These are phyloP conservation scores for Acanthamoeba royreba DNA, from an alignment of 208 protist genomes.

Conservation along the genomic window DNA sequence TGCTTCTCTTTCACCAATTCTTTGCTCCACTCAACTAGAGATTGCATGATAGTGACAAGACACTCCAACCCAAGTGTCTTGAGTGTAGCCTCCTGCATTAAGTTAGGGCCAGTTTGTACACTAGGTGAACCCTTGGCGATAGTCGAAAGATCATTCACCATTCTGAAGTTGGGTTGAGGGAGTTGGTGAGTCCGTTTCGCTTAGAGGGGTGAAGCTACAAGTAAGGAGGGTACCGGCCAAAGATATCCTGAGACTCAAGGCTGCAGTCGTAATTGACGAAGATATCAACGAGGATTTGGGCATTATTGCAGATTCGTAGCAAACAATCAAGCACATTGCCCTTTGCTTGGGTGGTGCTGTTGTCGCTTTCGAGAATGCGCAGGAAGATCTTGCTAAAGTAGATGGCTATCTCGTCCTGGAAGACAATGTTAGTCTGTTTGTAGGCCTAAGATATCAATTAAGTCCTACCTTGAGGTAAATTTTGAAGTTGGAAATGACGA, in stretches of 20 bases:
- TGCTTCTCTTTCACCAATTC: conserved; percentile 59
- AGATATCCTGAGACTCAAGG: conserved; percentile 89
- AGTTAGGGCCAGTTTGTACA: conserved; percentile 33
- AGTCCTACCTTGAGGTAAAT: conserved; percentile 83
- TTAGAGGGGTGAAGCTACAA: conserved; percentile 71
- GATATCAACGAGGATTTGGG: conserved; percentile 91
- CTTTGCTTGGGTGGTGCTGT: conserved; percentile 87
- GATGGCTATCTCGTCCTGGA: conserved; percentile 85
- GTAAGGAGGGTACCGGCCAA: conserved; percentile 85
- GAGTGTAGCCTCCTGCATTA: conserved; percentile 64
- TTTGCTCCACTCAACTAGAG: conserved; percentile 78
- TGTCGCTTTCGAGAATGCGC: conserved; percentile 86
- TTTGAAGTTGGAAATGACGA: conserved; percentile 87
- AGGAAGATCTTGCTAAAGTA: conserved; percentile 93
- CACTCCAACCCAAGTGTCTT: conserved; percentile 78
- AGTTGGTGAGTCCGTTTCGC: neutral
- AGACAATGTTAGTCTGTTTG: no score
- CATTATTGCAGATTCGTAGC: conserved; percentile 77
- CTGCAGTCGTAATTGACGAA: conserved; percentile 99
- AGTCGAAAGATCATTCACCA: conserved; percentile 87
- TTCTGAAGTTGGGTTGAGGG: conserved; percentile 86
- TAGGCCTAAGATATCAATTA: no score
- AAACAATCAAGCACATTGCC: conserved; percentile 74
- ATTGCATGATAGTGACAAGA: conserved; percentile 77
- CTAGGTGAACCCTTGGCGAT: conserved; percentile 67